Base-by-base conservation (phyloP, 2,329 filamentous ascomycete species). In the Trichophyton verrucosum region DNA sequence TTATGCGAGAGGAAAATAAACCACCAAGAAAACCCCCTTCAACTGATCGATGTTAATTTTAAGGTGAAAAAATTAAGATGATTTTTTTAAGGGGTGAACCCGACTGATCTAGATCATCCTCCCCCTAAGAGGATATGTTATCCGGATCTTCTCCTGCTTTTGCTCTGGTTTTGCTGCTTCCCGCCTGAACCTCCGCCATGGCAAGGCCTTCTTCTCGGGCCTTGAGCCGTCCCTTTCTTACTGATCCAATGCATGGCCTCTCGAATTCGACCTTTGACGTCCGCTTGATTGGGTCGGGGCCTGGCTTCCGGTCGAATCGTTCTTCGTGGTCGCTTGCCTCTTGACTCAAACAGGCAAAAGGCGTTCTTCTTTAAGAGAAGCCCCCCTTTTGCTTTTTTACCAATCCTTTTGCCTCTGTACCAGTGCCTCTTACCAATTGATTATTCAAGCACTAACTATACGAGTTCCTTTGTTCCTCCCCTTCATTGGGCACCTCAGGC, bases 361-460 rank as follows among this genome's bases (percentile, higher is more conserved):
- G 49, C 9, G 4, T 24, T 38, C 33, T 38, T 38, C 33, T 38
- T 38, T 13, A 38, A 38, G 33, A 38, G 33, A 38, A 38, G 11
- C 2, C 33, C 33, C 33, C 11, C 3, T 38, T 38, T 38, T 38
- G 33, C 33, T 38, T 38, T 38, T 38, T 38, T 38, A 38, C 3
- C 33, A 38, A 1, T 13, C 33, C 11, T 38, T 38, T 38, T 38
- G 33, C 33, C 33, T 38, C 33, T 38, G 9, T 2, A 38, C 9
- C 33, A 38, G 33, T 38, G 9, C 33, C 8, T 30, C 20, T 53
- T 27, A 53, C 49, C 24, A 53, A 53, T 53, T 13, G 22, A 53
- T 53, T 53, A 53, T 53, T 53, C 49, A 53, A 53, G 49, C 49
- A 24, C 27, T 27, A 53, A 24, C 27, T 27, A 53, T 53, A 53